phyloP scores from a whole-genome alignment of 169 alveolate species.

The Toxoplasma gondii region DNA sequence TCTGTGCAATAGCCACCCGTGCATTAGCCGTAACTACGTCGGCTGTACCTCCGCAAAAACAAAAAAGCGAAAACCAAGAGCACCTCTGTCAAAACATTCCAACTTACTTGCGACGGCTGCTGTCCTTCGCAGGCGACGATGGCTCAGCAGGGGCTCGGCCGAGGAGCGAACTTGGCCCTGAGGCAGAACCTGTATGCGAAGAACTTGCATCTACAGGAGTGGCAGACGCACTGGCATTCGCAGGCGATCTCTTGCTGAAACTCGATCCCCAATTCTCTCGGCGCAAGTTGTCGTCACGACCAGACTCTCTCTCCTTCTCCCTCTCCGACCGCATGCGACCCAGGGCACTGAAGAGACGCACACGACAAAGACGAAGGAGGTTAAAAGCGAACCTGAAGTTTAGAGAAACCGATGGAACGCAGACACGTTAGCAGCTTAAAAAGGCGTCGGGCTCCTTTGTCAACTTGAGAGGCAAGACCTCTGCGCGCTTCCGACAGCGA shows the following conservation, averaged over 20 bases:
- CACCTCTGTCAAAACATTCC: not conserved
- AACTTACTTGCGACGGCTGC: not conserved
- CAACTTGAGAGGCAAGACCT: too few species aligned
- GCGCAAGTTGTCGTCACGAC: conserved; percentile 18
- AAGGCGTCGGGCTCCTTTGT: too few species aligned
- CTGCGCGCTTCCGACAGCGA: too few species aligned
- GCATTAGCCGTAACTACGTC: too few species aligned
- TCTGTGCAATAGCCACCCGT: too few species aligned
- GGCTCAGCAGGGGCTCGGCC: not conserved
- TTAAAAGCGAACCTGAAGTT: too few species aligned
- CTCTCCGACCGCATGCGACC: conserved; percentile 18
- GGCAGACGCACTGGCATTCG: not conserved
- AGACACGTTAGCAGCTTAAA: too few species aligned
- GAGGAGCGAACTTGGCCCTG: not conserved
- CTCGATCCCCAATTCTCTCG: conserved; percentile 35
- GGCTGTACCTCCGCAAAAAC: too few species aligned
- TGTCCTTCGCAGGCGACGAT: not conserved
- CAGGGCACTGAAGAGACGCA: not conserved
- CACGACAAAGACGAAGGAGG: not conserved
- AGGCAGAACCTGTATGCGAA: not conserved
- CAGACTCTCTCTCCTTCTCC: conserved; percentile 1
- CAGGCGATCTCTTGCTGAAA: not conserved
- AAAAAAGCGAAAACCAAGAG: too few species aligned
- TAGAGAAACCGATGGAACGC: too few species aligned
- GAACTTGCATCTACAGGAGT: not conserved